Conservation (phyloP, 345 rosid genomes). For the Acer negundo region DNA sequence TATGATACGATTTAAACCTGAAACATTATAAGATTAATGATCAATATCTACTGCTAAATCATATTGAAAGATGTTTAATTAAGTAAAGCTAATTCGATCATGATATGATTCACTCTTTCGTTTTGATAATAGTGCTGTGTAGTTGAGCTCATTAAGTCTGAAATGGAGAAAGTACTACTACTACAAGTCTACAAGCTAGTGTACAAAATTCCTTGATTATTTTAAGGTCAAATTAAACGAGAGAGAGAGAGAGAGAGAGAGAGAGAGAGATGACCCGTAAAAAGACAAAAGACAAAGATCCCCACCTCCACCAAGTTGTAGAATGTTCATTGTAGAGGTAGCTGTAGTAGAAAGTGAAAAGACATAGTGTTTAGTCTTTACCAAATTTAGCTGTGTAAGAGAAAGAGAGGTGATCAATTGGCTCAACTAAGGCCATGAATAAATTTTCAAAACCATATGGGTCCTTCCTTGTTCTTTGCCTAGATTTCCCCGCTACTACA, state of each 20-base stretch:
- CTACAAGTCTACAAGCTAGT: not conserved
- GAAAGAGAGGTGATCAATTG: not conserved
- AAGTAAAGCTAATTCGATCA: no score
- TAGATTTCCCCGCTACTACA: no score
- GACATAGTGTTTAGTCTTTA: not conserved
- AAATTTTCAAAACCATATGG: not conserved
- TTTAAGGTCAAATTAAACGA: conserved; percentile 4
- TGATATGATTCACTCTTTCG: not conserved
- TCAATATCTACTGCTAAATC: no score
- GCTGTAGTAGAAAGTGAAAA: not conserved
- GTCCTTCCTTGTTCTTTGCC: not conserved
- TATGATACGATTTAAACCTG: no score
- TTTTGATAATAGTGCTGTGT: not conserved
- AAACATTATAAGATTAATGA: no score
- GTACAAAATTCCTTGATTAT: not conserved
- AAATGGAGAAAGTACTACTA: not conserved
- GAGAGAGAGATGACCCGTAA: conserved; percentile 24
- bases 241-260: not conserved
- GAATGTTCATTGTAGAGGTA: not conserved
- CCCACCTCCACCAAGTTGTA: conserved; percentile 17
- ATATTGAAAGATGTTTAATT: no score
- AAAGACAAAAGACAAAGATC: conserved; percentile 31
- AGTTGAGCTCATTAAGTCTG: not conserved
- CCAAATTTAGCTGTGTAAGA: conserved; percentile 12
- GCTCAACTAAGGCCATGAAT: not conserved